These are phyloP conservation scores for Hypoxylon sp. DNA, from an alignment of 2,329 filamentous ascomycete genomes.

Conservation along the genomic window DNA sequence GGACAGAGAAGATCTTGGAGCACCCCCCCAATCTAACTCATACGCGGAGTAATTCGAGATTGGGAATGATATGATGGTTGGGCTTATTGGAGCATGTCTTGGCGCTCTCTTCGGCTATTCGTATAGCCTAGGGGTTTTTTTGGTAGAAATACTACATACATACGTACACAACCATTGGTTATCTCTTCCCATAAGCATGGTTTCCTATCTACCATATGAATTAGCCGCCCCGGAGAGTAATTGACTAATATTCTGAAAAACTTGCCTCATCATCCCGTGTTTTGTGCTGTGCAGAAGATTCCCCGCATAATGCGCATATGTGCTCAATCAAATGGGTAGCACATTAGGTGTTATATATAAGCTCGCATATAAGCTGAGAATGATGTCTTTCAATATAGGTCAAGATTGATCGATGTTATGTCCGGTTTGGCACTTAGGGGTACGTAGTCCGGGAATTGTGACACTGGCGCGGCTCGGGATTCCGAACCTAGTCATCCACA, in stretches of 20 bases:
- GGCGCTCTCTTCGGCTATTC: conserved; percentile 15
- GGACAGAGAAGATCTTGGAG: too few species aligned
- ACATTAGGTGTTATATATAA: not conserved
- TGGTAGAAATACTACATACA: conserved; percentile 15
- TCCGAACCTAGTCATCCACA: not conserved
- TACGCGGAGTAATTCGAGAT: conserved; percentile 10
- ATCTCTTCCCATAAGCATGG: not conserved
- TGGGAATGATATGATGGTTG: not conserved
- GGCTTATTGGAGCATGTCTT: conserved; percentile 1
- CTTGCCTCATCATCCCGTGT: not conserved
- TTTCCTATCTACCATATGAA: conserved; percentile 13
- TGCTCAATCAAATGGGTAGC: conserved; percentile 6
- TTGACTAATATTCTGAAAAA: conserved; percentile 17
- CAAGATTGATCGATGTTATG: not conserved
- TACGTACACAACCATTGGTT: conserved; percentile 19
- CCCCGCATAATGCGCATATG: conserved; percentile 7
- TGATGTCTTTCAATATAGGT: conserved; percentile 1
- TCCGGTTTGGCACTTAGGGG: not conserved
- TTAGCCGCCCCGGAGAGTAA: conserved; percentile 26
- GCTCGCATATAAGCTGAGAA: not conserved
- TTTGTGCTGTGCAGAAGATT: not conserved
- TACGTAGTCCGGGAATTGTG: not conserved
- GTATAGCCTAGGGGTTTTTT: conserved; percentile 28
- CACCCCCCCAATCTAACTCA: too few species aligned
- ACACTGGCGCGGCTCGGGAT: not conserved